These are phyloP conservation scores for Fragaria ananassa DNA, from an alignment of 306 rosid genomes.

Conservation along the genomic window DNA sequence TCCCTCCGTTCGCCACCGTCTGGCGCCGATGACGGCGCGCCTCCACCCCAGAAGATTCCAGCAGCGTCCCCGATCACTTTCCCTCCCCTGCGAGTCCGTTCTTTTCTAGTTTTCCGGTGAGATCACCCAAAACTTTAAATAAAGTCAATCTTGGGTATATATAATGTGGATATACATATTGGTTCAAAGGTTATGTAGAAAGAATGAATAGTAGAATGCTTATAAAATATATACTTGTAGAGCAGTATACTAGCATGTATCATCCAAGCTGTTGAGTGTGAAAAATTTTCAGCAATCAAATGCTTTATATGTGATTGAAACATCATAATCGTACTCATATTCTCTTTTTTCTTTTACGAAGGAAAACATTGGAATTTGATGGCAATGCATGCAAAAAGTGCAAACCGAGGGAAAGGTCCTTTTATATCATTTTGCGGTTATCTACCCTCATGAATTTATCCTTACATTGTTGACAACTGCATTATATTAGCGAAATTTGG, in stretches of 20 bases:
- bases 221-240: neutral
- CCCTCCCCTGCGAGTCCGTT: too few species aligned
- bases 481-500: conserved; percentile 8
- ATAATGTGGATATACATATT: neutral
- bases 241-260: neutral
- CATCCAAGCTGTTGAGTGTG: neutral
- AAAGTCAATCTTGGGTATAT: too few species aligned
- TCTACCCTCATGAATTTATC: neutral
- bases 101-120: too few species aligned
- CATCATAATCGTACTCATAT: neutral
- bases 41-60: too few species aligned
- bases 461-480: conserved; percentile 18
- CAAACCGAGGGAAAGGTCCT: too few species aligned
- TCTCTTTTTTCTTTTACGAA: neutral
- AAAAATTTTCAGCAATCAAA: too few species aligned
- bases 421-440: neutral
- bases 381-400: too few species aligned
- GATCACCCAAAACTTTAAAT: too few species aligned
- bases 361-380: too few species aligned
- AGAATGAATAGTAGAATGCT: neutral
- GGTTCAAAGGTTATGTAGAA: conserved; percentile 9
- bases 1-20: too few species aligned
- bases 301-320: neutral
- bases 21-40: too few species aligned
- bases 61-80: too few species aligned